A percentile compares a stretch with the other conserved stretches of the same genome.
Evolutionary conservation across 2,329 filamentous ascomycete species (phyloP).

Genomic region (Camillea tinctor): DNA sequence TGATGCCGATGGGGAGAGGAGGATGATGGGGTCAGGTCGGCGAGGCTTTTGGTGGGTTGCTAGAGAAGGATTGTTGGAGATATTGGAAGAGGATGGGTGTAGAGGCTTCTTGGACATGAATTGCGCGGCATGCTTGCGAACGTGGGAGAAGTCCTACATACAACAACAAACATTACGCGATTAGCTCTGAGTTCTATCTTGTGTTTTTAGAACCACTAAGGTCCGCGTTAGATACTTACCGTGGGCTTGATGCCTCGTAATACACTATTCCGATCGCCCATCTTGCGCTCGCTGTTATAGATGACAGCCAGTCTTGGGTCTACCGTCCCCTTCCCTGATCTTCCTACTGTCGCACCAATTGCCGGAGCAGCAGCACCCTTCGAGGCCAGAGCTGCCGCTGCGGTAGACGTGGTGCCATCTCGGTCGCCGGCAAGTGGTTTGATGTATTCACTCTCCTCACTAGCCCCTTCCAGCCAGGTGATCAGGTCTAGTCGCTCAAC

Average conservation of each 20-base stretch:
- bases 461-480: slow-evolving; percentile 88
- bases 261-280: slow-evolving; percentile 89
- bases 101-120: slow-evolving; percentile 67
- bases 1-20: slow-evolving; percentile 93
- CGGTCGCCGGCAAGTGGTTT: slow-evolving; percentile 72
- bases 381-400: slow-evolving; percentile 37
- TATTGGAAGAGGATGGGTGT: slow-evolving; percentile 35
- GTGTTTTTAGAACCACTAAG: too few species aligned
- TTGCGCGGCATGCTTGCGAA: slow-evolving; percentile 78
- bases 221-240: slow-evolving; percentile 49
- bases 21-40: slow-evolving; percentile 81
- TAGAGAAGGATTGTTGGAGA: slow-evolving; percentile 45
- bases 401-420: slow-evolving; percentile 45
- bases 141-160: slow-evolving; percentile 85
- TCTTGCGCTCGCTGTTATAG: slow-evolving; percentile 85
- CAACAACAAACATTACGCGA: not conserved
- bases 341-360: slow-evolving; percentile 44
- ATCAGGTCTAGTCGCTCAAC: slow-evolving; percentile 89
- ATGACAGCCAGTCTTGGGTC: slow-evolving; percentile 84
- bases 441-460: slow-evolving; percentile 90
- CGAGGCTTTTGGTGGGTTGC: slow-evolving; percentile 54
- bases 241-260: slow-evolving; percentile 85
- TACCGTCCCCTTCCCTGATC: slow-evolving; percentile 63
- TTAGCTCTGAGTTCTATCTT: not conserved
- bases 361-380: slow-evolving; percentile 40